phyloP scores from a whole-genome alignment of 2,329 filamentous ascomycete species.

The Xylariomycetidae sp. region DNA sequence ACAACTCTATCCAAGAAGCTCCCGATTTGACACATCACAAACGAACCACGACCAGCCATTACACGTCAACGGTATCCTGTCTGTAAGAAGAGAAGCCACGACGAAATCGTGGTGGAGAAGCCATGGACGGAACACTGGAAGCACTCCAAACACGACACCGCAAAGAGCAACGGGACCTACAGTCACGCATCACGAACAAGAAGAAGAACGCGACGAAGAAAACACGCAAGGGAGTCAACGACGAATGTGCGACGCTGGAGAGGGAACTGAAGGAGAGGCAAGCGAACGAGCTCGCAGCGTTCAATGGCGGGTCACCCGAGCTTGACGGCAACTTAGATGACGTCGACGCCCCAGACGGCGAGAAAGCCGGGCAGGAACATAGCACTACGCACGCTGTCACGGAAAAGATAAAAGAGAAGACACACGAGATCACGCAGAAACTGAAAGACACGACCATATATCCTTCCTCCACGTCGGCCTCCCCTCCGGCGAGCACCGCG shows the following conservation, averaged over 20 bases:
- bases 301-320: constrained; percentile 26
- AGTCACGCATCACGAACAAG: constrained; percentile 82
- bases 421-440: constrained; percentile 14
- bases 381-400: background rate
- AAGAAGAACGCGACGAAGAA: constrained; percentile 95
- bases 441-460: constrained; percentile 12
- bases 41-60: too few species aligned
- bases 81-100: background rate
- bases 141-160: constrained; percentile 73
- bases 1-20: too few species aligned
- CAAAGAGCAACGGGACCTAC: constrained; percentile 82
- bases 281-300: constrained; percentile 47
- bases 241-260: constrained; percentile 70
- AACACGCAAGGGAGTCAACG: constrained; percentile 67
- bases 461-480: background rate
- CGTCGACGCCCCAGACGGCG: constrained; percentile 11
- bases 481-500: constrained; percentile 4
- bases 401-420: constrained; percentile 3
- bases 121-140: constrained; percentile 54
- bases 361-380: background rate
- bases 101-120: too few species aligned
- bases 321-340: constrained; percentile 7
- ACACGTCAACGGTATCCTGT: too few species aligned
- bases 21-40: too few species aligned
- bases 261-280: constrained; percentile 61